phyloP scores from a whole-genome alignment of 768 basidiomycete genomes.

The Rhizopogon vesiculosus region DNA sequence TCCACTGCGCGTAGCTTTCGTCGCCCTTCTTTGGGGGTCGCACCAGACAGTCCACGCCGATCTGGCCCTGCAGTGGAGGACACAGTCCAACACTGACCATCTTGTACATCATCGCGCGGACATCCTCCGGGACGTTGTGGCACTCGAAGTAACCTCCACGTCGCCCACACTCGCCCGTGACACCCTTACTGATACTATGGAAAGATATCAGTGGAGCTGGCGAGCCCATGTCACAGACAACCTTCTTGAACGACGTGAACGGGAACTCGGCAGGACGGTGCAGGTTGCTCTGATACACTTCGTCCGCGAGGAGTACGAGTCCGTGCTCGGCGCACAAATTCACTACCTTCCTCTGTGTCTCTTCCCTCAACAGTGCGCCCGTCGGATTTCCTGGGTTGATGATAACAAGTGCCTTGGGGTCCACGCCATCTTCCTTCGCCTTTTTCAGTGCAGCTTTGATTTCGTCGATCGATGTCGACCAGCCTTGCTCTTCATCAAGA shows the following conservation, averaged over 20 bases:
- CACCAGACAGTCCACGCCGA: constrained; percentile 94
- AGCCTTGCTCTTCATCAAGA: constrained; percentile 76
- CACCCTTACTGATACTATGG: constrained; percentile 97
- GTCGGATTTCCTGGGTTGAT: constrained; percentile 99
- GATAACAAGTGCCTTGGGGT: constrained; percentile 83
- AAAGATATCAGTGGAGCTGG: constrained; percentile 85
- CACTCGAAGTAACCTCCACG: constrained; percentile 96
- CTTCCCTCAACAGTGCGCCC: constrained; percentile 71
- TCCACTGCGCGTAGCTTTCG: constrained; percentile 74
- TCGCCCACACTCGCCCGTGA: constrained; percentile 94
- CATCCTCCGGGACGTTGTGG: constrained; percentile 71
- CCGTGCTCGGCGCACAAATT: constrained; percentile 78
- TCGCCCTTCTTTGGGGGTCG: constrained; percentile 78
- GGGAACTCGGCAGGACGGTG: constrained; percentile 62
- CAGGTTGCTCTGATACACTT: constrained; percentile 97
- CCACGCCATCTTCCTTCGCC: constrained; percentile 55
- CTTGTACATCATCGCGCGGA: constrained; percentile 90
- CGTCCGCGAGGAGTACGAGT: constrained; percentile 91
- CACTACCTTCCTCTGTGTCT: constrained; percentile 74
- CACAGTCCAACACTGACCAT: constrained; percentile 91
- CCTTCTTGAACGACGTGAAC: constrained; percentile 93
- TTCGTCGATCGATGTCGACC: constrained; percentile 73
- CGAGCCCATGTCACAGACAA: constrained; percentile 63
- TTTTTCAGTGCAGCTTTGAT: constrained; percentile 65
- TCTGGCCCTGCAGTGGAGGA: constrained; percentile 86